Conservation (phyloP, 371 early-diverging fungal species). For the Chytridiales sp. region DNA sequence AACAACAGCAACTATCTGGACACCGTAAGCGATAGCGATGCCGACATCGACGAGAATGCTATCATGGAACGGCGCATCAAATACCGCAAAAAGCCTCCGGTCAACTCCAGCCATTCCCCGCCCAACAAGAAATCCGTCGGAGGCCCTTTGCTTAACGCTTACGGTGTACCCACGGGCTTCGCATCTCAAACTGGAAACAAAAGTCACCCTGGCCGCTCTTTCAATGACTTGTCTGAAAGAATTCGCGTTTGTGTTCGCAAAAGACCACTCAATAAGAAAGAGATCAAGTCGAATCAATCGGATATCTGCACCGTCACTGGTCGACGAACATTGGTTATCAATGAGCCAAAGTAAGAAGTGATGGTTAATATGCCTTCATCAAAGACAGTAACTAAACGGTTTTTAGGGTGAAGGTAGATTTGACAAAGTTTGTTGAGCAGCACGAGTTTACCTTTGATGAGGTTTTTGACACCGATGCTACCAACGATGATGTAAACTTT, state of each 20-base stretch:
- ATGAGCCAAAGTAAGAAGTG: slow-evolving; percentile 80
- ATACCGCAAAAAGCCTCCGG: background rate
- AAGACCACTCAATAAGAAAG: slow-evolving; percentile 86
- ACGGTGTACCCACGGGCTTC: slow-evolving; percentile 42
- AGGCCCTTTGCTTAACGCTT: slow-evolving; percentile 44
- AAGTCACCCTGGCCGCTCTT: slow-evolving; percentile 29
- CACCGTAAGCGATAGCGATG: background rate
- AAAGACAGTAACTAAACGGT: too few relatives aligned
- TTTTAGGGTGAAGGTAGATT: slow-evolving; percentile 81
- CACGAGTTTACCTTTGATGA: slow-evolving; percentile 97
- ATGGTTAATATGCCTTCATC: slow-evolving; percentile 7
- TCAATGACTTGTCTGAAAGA: slow-evolving; percentile 50
- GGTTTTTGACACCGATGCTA: slow-evolving; percentile 80
- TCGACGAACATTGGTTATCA: slow-evolving; percentile 68
- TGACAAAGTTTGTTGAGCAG: slow-evolving; percentile 91
- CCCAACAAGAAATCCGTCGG: slow-evolving; percentile 17
- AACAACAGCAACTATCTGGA: too few relatives aligned
- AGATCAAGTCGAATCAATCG: slow-evolving; percentile 66
- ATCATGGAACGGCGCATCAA: background rate
- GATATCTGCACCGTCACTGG: slow-evolving; percentile 78
- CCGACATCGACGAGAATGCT: background rate
- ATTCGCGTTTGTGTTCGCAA: slow-evolving; percentile 97
- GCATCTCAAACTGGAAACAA: slow-evolving; percentile 1
- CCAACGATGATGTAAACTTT: slow-evolving; percentile 71
- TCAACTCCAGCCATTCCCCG: background rate